These are phyloP conservation scores for Leptographium lundbergii DNA, from an alignment of 2,329 filamentous ascomycete species.

Conservation along the genomic window DNA sequence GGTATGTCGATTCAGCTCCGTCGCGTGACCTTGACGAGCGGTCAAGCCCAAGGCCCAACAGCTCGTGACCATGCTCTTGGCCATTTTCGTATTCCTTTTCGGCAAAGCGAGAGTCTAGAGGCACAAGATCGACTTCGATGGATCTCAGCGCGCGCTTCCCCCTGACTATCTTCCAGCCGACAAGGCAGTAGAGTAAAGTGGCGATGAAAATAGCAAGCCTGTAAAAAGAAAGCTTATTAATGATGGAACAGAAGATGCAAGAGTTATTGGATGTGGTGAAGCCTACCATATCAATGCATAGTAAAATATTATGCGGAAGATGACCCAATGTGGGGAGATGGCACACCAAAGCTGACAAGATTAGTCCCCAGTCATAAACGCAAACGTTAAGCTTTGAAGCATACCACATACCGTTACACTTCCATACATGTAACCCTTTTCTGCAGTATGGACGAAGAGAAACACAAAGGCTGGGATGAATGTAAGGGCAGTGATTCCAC, in stretches of 20 bases:
- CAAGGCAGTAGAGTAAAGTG: constrained; percentile 31
- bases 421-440: constrained; percentile 23
- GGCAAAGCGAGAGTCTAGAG: constrained; percentile 10
- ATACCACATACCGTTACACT: constrained; percentile 19
- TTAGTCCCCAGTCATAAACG: neutral
- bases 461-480: constrained; percentile 23
- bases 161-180: constrained; percentile 20
- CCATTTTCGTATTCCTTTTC: neutral
- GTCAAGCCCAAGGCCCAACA: neutral
- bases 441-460: constrained; percentile 18
- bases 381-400: neutral
- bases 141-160: constrained; percentile 20
- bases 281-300: constrained; percentile 23
- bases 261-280: neutral
- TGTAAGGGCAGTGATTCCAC: constrained; percentile 17
- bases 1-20: neutral
- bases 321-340: constrained; percentile 22
- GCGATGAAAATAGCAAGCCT: constrained; percentile 19
- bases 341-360: constrained; percentile 23
- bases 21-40: neutral
- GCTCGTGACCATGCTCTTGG: neutral
- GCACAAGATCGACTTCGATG: constrained; percentile 17
- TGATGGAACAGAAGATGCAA: neutral
- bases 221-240: neutral
- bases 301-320: constrained; percentile 22